These are phyloP conservation scores for Lactarius sanguifluus DNA, from an alignment of 768 basidiomycete genomes.

Conservation along the genomic window DNA sequence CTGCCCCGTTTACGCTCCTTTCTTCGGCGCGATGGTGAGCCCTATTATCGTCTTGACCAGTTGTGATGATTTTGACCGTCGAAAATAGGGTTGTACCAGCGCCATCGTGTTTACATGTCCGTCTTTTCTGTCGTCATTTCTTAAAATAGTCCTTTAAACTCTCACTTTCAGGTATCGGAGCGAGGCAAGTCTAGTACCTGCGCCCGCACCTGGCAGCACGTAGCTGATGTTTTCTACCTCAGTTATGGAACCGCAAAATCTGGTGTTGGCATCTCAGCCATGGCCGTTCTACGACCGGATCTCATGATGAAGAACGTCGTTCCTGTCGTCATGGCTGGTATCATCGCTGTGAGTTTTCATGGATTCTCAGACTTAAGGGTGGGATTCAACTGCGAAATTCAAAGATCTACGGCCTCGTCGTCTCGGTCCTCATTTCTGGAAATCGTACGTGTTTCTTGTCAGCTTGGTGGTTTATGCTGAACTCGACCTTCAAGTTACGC, in stretches of 20 bases:
- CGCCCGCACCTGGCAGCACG: neutral
- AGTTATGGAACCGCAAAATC: conserved; percentile 99
- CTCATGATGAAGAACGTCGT: conserved; percentile 81
- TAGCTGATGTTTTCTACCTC: conserved; percentile 8
- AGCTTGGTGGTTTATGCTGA: neutral
- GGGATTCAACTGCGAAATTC: conserved; percentile 30
- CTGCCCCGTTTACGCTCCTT: conserved; percentile 95
- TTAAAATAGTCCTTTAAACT: neutral
- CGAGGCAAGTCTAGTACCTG: conserved; percentile 55
- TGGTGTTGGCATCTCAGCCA: conserved; percentile 95
- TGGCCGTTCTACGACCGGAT: conserved; percentile 92
- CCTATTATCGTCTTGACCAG: no score
- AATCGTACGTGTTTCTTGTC: conserved; percentile 58
- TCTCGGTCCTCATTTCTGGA: conserved; percentile 93
- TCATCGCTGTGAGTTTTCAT: conserved; percentile 99
- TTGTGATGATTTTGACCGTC: neutral
- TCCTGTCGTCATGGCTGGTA: conserved; percentile 99
- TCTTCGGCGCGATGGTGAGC: conserved; percentile 95
- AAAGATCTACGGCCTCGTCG: conserved; percentile 99
- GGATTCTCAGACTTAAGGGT: conserved; percentile 44
- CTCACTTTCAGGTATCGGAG: conserved; percentile 67
- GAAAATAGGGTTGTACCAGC: conserved; percentile 84
- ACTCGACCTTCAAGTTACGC: conserved; percentile 16
- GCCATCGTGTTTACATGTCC: conserved; percentile 98
- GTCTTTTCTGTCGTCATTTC: conserved; percentile 34